Evolutionary conservation across 2,329 filamentous ascomycete genomes (phyloP).

Genomic region (Pseudogymnoascus sp.): DNA sequence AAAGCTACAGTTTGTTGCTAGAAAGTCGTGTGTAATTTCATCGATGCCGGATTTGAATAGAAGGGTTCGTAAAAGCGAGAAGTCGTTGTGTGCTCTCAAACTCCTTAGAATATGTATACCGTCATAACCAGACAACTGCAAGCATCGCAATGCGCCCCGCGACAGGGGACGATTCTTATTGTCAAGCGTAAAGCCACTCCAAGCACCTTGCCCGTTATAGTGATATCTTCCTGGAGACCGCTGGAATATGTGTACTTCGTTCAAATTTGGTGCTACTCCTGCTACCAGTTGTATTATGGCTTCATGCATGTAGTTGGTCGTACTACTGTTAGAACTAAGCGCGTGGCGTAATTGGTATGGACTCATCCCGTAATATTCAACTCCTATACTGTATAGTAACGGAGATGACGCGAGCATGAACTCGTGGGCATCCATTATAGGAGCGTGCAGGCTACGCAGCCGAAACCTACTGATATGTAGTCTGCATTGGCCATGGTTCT

Average conservation of each 20-base stretch:
- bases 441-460: background rate
- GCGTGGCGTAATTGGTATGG: too few species aligned
- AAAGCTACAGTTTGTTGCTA: background rate
- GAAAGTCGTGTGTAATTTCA: background rate
- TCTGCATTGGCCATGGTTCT: conserved; percentile 1
- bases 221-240: too few species aligned
- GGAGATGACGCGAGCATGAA: conserved; percentile 11
- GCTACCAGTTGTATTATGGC: too few species aligned
- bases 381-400: conserved; percentile 11
- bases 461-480: conserved; percentile 14
- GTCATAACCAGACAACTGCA: background rate
- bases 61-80: conserved; percentile 12
- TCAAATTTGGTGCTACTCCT: too few species aligned
- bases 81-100: background rate
- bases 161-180: background rate
- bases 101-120: background rate
- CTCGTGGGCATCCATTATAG: conserved; percentile 4
- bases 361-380: background rate
- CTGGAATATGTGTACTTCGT: too few species aligned
- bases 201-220: background rate
- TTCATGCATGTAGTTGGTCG: too few species aligned
- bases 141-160: background rate
- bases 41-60: conserved; percentile 4
- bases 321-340: too few species aligned
- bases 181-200: background rate